These are phyloP conservation scores for Evansstolkia leycettana DNA, from an alignment of 495 filamentous ascomycete genomes.

Conservation along the genomic window DNA sequence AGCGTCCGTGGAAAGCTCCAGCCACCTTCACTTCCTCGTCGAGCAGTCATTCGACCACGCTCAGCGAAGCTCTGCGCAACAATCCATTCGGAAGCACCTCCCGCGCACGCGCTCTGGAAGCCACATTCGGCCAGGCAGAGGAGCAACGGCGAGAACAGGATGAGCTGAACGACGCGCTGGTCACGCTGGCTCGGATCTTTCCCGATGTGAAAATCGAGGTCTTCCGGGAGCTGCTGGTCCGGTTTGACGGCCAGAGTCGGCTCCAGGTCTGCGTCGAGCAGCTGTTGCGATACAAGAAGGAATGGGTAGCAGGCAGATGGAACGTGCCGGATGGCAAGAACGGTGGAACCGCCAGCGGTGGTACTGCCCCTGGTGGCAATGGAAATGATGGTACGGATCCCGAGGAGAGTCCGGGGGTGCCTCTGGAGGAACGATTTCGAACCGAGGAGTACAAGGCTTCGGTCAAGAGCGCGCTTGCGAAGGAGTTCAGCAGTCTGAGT, in stretches of 20 bases:
- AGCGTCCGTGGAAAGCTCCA: constrained; percentile 3
- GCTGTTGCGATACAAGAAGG: constrained; percentile 62
- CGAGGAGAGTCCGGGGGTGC: constrained; percentile 26
- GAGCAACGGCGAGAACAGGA: constrained; percentile 35
- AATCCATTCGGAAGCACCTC: constrained; percentile 31
- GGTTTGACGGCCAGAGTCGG: constrained; percentile 70
- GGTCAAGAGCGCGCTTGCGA: constrained; percentile 45
- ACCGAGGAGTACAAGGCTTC: constrained; percentile 59
- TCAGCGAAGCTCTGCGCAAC: constrained; percentile 29
- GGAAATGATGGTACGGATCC: neutral
- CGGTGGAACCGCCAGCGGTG: constrained; percentile 6
- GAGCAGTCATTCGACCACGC: constrained; percentile 20
- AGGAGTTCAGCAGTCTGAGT: constrained; percentile 75
- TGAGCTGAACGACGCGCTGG: constrained; percentile 64
- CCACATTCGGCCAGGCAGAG: constrained; percentile 9
- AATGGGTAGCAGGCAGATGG: constrained; percentile 67
- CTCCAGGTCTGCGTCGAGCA: constrained; percentile 77
- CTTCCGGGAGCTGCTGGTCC: constrained; percentile 79
- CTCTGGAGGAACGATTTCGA: constrained; percentile 62
- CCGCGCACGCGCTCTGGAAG: constrained; percentile 17
- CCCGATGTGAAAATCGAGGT: constrained; percentile 81
- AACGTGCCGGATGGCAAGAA: constrained; percentile 29
- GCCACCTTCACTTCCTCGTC: constrained; percentile 4
- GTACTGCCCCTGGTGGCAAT: constrained; percentile 2
- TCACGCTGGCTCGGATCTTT: constrained; percentile 62